A percentile compares a stretch with the other conserved stretches of the same genome.
Evolutionary conservation across 75 land plant species (phyloP).

Genomic region (Cupressus sempervirens): DNA sequence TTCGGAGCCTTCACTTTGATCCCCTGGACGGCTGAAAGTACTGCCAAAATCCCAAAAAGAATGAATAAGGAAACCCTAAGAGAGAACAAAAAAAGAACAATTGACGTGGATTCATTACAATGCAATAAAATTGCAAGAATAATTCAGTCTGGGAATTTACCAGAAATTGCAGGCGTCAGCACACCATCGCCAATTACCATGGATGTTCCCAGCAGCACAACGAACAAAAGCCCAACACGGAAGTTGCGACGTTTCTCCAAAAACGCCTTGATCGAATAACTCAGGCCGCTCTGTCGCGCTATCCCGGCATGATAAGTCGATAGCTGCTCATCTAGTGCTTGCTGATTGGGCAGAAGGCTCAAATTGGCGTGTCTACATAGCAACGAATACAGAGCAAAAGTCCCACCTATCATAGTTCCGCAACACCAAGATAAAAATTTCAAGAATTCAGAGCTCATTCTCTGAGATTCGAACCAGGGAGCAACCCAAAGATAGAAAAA

Average conservation of each 20-base stretch:
- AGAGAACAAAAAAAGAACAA: neutral
- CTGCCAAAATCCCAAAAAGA: conserved; percentile 20
- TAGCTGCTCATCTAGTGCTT: conserved; percentile 27
- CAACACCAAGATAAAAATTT: neutral
- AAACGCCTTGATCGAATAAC: conserved; percentile 19
- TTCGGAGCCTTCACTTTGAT: conserved; percentile 30
- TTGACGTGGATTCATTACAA: neutral
- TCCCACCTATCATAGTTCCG: conserved; percentile 35
- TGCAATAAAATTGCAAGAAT: neutral
- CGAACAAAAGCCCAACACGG: conserved; percentile 28
- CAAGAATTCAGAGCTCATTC: neutral
- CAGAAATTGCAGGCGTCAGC: conserved; percentile 67
- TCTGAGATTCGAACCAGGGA: neutral
- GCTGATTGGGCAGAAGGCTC: conserved; percentile 26
- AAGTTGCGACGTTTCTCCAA: conserved; percentile 42
- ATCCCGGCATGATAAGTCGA: conserved; percentile 20
- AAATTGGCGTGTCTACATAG: conserved; percentile 48
- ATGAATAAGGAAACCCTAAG: neutral
- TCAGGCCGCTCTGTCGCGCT: conserved; percentile 14
- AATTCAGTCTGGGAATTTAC: conserved; percentile 20
- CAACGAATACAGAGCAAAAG: conserved; percentile 60
- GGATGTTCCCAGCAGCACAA: conserved; percentile 58
- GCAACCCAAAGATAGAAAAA: neutral
- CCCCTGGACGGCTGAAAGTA: conserved; percentile 53
- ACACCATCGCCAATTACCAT: conserved; percentile 76